phyloP scores from a whole-genome alignment of 352 stramenopile species.

The Thalassiosira delicatula region DNA sequence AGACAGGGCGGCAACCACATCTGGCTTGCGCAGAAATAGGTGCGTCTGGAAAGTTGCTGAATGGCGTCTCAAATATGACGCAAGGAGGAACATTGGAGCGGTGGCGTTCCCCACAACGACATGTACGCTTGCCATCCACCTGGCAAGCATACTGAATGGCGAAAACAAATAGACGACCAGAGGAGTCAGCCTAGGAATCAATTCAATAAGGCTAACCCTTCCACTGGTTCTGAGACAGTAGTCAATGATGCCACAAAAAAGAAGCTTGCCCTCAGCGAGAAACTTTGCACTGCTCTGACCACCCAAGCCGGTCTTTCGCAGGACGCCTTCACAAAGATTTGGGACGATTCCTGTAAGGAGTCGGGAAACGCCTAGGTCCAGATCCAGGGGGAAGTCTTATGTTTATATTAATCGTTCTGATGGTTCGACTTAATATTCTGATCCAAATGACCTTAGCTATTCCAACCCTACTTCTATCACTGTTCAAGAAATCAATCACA shows the following conservation, averaged over 20 bases:
- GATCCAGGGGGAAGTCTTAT: not conserved
- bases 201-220: not conserved
- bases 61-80: no score
- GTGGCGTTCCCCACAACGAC: not conserved
- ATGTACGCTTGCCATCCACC: not conserved
- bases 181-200: not conserved
- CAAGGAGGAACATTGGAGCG: no score
- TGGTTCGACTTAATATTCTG: not conserved
- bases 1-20: no score
- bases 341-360: not conserved
- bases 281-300: not conserved
- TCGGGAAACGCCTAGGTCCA: no score
- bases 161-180: not conserved
- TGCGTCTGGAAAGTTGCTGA: no score
- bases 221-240: not conserved
- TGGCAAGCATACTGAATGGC: not conserved
- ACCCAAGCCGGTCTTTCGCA: not conserved
- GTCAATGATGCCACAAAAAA: not conserved
- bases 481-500: no score
- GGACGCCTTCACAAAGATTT: not conserved
- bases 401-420: not conserved
- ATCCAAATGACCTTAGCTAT: not conserved
- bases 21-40: no score
- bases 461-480: not conserved
- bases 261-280: not conserved